These are phyloP conservation scores for Incumbomyces delicatus DNA, from an alignment of 2,329 filamentous ascomycete species.

Conservation along the genomic window DNA sequence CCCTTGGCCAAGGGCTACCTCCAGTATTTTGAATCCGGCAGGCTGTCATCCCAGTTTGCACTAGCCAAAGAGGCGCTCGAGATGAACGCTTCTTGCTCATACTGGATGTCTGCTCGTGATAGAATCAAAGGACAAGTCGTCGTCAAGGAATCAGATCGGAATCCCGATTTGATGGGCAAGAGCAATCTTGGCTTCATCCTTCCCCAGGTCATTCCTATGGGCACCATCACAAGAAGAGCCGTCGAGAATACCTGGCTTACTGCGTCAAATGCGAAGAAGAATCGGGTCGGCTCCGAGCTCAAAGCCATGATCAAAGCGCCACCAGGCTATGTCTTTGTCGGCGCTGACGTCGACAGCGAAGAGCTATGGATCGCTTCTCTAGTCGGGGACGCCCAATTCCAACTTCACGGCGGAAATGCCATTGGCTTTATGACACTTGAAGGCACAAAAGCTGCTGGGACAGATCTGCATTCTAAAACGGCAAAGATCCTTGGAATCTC, in stretches of 20 bases:
- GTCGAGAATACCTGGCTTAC: conserved; percentile 99
- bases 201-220: conserved; percentile 95
- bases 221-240: conserved; percentile 84
- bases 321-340: conserved; percentile 83
- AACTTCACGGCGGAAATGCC: conserved; percentile 89
- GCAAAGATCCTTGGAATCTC: conserved; percentile 88
- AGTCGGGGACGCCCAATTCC: conserved; percentile 88
- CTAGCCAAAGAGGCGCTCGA: conserved; percentile 92
- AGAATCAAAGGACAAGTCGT: conserved; percentile 93
- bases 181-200: conserved; percentile 68
- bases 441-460: conserved; percentile 86
- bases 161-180: conserved; percentile 18
- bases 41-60: conserved; percentile 71
- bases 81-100: conserved; percentile 98
- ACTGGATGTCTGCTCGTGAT: conserved; percentile 95
- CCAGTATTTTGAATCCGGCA: conserved; percentile 81
- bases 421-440: conserved; percentile 99
- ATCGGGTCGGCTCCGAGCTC: conserved; percentile 89
- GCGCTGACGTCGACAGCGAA: conserved; percentile 93
- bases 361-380: conserved; percentile 97
- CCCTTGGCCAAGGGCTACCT: conserved; percentile 89
- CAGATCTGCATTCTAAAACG: conserved; percentile 88
- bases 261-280: conserved; percentile 91
- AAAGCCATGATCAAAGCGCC: conserved; percentile 96
- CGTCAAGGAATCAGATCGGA: conserved; percentile 63